Base-by-base conservation (phyloP, 2,329 filamentous ascomycete genomes). In the Rhynchosporium agropyri region DNA sequence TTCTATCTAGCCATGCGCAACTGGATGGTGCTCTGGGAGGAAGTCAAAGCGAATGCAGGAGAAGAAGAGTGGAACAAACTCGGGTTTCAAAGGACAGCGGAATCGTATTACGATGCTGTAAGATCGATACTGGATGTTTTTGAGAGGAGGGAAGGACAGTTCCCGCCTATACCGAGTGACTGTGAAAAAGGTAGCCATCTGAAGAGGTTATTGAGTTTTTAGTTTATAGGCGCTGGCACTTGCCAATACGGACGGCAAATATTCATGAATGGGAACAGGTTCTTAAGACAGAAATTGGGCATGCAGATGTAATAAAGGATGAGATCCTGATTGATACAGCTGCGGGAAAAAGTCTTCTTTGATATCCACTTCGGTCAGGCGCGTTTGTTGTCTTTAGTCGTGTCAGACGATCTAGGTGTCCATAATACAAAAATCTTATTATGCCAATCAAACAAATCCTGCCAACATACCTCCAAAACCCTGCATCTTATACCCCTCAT, bases 21-120 rank as follows among this genome's bases (percentile, higher is more conserved):
- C 53, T 74, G 73, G 73, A 69, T 68, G 31, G 57, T 60, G 1
- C 59, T 73, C 15, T 74, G 73, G 73, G 68, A 73, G 48, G 68
- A 73, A 12, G 68, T 73, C 28, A 68, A 67, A 55, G 26, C 51
- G 7, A 60, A 54, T 6, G 50, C 60, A 3, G 26, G 57, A 36
- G 61, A 67, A 10, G 61, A 64, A 4, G 71, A 70, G 26, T 74
- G 72, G 72, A 67, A 66, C 12, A 70, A 66, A 38, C 60, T 73
- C 0, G 73, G 73, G 0, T 74, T 73, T 48, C 70, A 74, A 53
- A 61, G 69, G 46, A 71, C 70, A 9, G 72, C 71, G 0, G 71
- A 74, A 58, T 69, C 63, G 6, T 74, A 73, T 55, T 74, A 65
- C 50, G 65, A 69, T 48, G 67, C 69, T 9, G 68, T 72, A 0